These are phyloP conservation scores for Murraya paniculata DNA, from an alignment of 345 rosid genomes.

Conservation along the genomic window DNA sequence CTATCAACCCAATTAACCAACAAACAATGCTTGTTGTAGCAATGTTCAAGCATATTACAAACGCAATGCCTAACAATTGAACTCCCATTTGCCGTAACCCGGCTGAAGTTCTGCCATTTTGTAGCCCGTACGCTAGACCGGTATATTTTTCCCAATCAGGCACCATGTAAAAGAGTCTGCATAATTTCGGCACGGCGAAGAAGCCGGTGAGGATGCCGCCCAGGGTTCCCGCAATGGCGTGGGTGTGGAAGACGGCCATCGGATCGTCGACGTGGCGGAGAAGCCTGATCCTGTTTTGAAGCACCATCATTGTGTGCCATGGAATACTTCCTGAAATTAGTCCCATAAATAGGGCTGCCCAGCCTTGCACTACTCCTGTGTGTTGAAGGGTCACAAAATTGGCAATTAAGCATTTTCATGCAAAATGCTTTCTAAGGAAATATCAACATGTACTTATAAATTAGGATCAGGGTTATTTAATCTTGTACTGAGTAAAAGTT, in stretches of 20 bases:
- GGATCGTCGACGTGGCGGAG: constrained; percentile 31
- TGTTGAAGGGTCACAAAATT: too few species aligned
- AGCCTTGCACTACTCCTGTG: constrained; percentile 48
- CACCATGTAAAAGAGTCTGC: constrained; percentile 42
- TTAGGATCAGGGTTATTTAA: too few species aligned
- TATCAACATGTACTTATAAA: too few species aligned
- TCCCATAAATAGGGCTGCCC: constrained; percentile 50
- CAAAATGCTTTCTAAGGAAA: too few species aligned
- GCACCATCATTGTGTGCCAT: constrained; percentile 51
- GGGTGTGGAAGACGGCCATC: constrained; percentile 52
- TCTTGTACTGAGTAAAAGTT: too few species aligned
- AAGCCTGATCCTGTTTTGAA: constrained; percentile 29
- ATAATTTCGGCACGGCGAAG: constrained; percentile 42
- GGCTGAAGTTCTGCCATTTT: constrained; percentile 11
- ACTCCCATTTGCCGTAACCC: constrained; percentile 44
- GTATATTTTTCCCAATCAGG: constrained; percentile 41
- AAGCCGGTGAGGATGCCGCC: constrained; percentile 52
- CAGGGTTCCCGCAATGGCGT: constrained; percentile 43
- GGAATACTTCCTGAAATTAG: constrained; percentile 40
- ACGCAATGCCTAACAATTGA: constrained; percentile 32
- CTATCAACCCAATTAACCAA: constrained; percentile 23
- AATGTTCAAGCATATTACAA: constrained; percentile 36
- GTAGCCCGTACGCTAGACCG: constrained; percentile 41
- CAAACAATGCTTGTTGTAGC: constrained; percentile 37
- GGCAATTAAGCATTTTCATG: too few species aligned